Evolutionary conservation across 345 rosid genomes (phyloP).

Genomic region (Luvunga scandens): DNA sequence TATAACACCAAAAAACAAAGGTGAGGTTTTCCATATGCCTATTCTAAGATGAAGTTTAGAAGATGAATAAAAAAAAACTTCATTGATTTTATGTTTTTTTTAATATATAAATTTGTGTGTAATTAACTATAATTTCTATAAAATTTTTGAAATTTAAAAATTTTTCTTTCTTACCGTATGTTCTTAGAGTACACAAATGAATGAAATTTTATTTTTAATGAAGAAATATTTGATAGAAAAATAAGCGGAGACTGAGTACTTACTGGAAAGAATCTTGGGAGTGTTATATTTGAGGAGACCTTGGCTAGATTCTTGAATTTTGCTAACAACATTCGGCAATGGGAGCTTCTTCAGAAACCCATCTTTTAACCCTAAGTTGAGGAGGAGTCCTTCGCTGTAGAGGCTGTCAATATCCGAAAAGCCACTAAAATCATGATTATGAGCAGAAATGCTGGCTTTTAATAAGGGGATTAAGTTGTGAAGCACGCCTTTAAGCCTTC

Average conservation of each 20-base stretch:
- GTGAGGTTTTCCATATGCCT: background rate
- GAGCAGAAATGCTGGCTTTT: conserved; percentile 76
- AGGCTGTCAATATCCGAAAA: conserved; percentile 82
- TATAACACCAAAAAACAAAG: background rate
- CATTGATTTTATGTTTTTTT: too few species aligned
- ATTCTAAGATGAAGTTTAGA: too few species aligned
- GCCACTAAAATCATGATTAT: conserved; percentile 54
- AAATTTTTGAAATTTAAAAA: too few species aligned
- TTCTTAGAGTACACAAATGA: too few species aligned
- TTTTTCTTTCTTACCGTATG: too few species aligned
- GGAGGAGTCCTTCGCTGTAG: conserved; percentile 86
- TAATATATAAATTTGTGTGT: too few species aligned
- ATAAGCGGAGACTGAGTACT: conserved; percentile 20
- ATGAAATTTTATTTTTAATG: too few species aligned
- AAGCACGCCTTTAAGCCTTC: conserved; percentile 75
- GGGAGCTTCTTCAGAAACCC: conserved; percentile 72
- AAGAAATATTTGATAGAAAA: too few species aligned
- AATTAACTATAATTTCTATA: too few species aligned
- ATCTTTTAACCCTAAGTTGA: conserved; percentile 75
- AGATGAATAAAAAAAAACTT: too few species aligned
- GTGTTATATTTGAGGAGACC: conserved; percentile 81
- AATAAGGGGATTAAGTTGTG: conserved; percentile 77
- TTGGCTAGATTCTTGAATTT: conserved; percentile 65
- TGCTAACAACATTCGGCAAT: conserved; percentile 57
- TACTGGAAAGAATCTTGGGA: conserved; percentile 85